phyloP scores from a whole-genome alignment of 176 grass and related monocot species.

The Carex cristatella region DNA sequence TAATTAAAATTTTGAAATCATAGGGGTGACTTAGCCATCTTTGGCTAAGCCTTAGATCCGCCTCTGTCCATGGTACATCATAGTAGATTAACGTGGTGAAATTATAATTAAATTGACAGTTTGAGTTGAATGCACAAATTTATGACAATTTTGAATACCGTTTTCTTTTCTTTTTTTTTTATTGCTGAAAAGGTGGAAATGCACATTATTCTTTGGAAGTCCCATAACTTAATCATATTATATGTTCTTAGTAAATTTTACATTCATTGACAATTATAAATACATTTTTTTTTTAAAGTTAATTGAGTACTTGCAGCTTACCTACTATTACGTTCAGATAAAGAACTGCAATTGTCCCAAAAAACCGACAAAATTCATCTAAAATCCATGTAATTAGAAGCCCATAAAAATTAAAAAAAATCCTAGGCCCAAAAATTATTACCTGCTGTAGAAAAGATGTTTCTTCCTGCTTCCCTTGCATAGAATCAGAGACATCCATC shows the following conservation, averaged over 20 bases:
- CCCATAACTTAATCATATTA: not conserved
- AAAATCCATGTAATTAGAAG: not conserved
- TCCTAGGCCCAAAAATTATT: not conserved
- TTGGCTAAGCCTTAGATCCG: no score
- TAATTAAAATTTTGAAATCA: no score
- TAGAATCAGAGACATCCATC: not conserved
- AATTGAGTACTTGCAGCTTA: not conserved
- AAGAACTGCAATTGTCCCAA: not conserved
- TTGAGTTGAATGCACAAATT: no score
- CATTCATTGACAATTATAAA: not conserved
- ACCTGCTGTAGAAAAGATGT: constrained; percentile 5
- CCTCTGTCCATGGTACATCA: not conserved
- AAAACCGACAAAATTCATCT: not conserved
- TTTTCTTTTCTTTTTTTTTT: not conserved
- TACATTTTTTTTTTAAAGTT: not conserved
- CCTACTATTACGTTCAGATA: not conserved
- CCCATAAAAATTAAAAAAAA: no score
- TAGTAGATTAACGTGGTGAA: not conserved
- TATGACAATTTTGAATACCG: not conserved
- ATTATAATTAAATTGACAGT: not conserved
- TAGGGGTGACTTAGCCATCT: no score
- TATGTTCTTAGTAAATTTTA: not conserved
- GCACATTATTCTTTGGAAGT: not conserved
- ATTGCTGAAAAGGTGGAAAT: not conserved
- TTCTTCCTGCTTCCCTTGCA: constrained; percentile 6